These are phyloP conservation scores for Pichia kluyveri DNA, from an alignment of 805 yeast genomes.

Conservation along the genomic window DNA sequence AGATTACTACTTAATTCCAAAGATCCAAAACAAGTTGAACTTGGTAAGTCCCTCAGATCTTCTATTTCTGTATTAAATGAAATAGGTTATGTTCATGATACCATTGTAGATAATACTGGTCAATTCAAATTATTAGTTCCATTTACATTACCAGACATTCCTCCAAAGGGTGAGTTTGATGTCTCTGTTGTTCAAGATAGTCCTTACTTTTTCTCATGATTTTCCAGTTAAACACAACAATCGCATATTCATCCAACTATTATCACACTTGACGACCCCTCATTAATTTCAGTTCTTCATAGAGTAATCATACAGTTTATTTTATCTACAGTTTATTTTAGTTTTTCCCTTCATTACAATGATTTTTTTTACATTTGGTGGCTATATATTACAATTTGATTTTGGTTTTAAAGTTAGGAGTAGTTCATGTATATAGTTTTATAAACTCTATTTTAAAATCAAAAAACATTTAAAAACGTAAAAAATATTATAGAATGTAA, in stretches of 20 bases:
- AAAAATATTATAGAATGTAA: no score
- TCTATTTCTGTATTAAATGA: conserved; percentile 51
- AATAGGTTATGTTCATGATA: conserved; percentile 13
- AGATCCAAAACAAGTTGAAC: conserved; percentile 37
- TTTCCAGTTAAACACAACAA: background rate
- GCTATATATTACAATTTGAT: background rate
- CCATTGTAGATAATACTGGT: conserved; percentile 14
- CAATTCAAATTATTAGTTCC: conserved; percentile 50
- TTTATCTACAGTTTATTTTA: background rate
- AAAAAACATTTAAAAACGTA: no score
- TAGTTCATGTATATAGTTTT: background rate
- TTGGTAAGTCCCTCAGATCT: conserved; percentile 53
- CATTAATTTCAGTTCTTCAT: background rate
- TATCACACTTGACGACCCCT: background rate
- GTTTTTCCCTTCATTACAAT: background rate
- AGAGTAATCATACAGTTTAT: background rate
- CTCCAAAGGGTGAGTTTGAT: conserved; percentile 77
- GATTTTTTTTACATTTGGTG: background rate
- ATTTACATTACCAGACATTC: conserved; percentile 60
- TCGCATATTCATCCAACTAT: background rate
- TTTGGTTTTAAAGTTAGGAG: background rate
- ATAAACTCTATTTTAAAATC: background rate
- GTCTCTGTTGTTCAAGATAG: conserved; percentile 65
- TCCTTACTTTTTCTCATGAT: conserved; percentile 59
- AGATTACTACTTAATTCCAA: conserved; percentile 42